A percentile compares a stretch with the other conserved stretches of the same genome.
These are phyloP conservation scores for Gossypium ekmanianum DNA, from an alignment of 345 rosid genomes.

Conservation along the genomic window DNA sequence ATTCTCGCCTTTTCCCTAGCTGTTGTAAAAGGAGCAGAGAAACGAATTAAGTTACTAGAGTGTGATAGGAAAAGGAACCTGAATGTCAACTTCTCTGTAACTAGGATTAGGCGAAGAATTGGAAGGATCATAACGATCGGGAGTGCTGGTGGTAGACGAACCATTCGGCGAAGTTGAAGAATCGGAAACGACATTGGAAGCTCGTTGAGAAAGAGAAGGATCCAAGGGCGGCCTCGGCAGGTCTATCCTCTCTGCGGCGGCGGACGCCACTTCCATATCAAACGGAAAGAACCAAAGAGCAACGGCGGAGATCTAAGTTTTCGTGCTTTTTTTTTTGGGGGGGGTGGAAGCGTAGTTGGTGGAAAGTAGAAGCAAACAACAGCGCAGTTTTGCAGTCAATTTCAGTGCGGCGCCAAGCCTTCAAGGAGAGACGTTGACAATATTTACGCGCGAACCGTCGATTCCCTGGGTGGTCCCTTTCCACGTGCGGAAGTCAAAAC, in stretches of 20 bases:
- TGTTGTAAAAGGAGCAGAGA: background rate
- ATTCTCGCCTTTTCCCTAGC: background rate
- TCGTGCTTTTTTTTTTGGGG: background rate
- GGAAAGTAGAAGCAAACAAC: background rate
- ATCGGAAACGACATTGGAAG: slow-evolving; percentile 40
- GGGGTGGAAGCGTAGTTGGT: background rate
- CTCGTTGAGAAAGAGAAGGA: slow-evolving; percentile 27
- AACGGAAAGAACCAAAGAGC: background rate
- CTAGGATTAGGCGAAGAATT: slow-evolving; percentile 43
- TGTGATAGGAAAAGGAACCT: slow-evolving; percentile 33
- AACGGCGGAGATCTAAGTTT: slow-evolving; percentile 10
- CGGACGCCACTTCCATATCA: slow-evolving; percentile 50
- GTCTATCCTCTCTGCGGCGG: slow-evolving; percentile 33
- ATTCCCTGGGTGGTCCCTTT: background rate
- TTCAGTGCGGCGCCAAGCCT: slow-evolving; percentile 1
- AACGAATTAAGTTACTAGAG: background rate
- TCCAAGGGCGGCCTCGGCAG: slow-evolving; percentile 31
- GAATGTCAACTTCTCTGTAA: slow-evolving; percentile 43
- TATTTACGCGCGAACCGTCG: slow-evolving; percentile 15
- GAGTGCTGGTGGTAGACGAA: slow-evolving; percentile 38
- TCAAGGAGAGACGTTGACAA: slow-evolving; percentile 15
- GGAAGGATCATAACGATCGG: slow-evolving; percentile 50
- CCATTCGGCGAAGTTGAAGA: slow-evolving; percentile 33
- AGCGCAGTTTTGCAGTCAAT: slow-evolving; percentile 20
- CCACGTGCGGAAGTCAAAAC: slow-evolving; percentile 13